Conservation (phyloP, 352 stramenopile species). For the Pythium folliculosum region DNA sequence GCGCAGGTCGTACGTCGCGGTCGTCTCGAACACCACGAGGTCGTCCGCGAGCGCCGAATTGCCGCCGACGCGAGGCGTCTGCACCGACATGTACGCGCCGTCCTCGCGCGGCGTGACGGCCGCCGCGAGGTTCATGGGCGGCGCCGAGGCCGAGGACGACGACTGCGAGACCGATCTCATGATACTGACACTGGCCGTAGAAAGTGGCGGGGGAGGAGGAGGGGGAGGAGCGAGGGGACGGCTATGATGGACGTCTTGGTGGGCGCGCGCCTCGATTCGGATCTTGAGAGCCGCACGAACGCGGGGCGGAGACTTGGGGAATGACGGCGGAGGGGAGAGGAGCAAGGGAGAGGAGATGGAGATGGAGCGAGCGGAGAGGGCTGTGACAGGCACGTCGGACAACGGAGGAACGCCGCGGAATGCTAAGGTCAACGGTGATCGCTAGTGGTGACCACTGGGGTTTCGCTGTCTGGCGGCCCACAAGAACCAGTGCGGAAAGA, state of each 20-base stretch:
- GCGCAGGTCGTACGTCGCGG: conserved; percentile 43
- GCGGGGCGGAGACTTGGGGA: background rate
- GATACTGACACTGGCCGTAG: background rate
- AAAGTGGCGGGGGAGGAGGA: background rate
- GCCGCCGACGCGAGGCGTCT: conserved; percentile 26
- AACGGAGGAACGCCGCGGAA: background rate
- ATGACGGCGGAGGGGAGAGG: background rate
- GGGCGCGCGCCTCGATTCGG: background rate
- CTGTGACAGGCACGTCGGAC: conserved; percentile 1
- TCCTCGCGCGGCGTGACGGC: conserved; percentile 19
- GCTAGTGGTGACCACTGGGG: too few species aligned
- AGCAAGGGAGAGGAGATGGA: too few species aligned
- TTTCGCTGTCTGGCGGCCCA: too few species aligned
- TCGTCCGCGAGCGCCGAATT: conserved; percentile 14
- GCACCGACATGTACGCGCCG: conserved; percentile 21
- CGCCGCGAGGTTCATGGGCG: conserved; percentile 14
- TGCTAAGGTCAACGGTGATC: too few species aligned
- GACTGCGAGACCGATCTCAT: background rate
- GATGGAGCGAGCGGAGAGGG: background rate
- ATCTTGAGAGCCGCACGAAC: too few species aligned
- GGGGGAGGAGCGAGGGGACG: background rate
- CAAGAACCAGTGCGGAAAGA: background rate
- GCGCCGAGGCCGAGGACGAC: background rate
- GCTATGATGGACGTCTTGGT: background rate
- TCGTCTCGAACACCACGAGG: conserved; percentile 11